Conservation (phyloP, 169 alveolate species). For the Eimeria praecox region DNA sequence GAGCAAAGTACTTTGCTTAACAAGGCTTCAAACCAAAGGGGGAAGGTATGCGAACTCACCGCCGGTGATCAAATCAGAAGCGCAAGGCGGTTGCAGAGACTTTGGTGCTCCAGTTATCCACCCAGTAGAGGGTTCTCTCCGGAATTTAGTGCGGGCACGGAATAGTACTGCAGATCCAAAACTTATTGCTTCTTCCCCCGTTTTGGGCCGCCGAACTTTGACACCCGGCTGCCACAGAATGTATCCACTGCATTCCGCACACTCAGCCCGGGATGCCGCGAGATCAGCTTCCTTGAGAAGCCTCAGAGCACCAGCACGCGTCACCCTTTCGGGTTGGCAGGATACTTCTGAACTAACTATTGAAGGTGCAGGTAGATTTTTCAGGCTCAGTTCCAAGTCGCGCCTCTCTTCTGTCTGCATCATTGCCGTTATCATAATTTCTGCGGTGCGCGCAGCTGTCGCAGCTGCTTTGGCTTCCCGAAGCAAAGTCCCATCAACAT, state of each 20-base stretch:
- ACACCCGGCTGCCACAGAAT: conserved; percentile 81
- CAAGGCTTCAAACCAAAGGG: background rate
- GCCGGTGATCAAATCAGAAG: conserved; percentile 57
- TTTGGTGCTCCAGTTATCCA: background rate
- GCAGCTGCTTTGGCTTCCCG: conserved; percentile 69
- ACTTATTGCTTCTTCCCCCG: conserved; percentile 71
- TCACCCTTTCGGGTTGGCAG: background rate
- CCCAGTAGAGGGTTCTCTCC: background rate
- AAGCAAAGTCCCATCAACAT: background rate
- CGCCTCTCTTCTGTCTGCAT: background rate
- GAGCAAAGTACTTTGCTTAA: background rate
- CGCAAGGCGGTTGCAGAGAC: background rate
- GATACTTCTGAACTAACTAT: background rate
- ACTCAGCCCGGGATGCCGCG: conserved; percentile 60
- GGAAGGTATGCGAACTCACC: conserved; percentile 21
- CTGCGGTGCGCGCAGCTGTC: conserved; percentile 60
- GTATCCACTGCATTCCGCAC: conserved; percentile 27
- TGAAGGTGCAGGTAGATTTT: background rate
- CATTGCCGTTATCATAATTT: background rate
- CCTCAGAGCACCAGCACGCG: background rate
- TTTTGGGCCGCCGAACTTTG: conserved; percentile 61
- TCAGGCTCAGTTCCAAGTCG: background rate
- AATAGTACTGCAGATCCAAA: conserved; percentile 75
- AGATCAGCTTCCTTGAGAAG: conserved; percentile 24
- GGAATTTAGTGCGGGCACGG: conserved; percentile 16